phyloP scores from a whole-genome alignment of 257 asterid species.

The Hygrophila difformis region DNA sequence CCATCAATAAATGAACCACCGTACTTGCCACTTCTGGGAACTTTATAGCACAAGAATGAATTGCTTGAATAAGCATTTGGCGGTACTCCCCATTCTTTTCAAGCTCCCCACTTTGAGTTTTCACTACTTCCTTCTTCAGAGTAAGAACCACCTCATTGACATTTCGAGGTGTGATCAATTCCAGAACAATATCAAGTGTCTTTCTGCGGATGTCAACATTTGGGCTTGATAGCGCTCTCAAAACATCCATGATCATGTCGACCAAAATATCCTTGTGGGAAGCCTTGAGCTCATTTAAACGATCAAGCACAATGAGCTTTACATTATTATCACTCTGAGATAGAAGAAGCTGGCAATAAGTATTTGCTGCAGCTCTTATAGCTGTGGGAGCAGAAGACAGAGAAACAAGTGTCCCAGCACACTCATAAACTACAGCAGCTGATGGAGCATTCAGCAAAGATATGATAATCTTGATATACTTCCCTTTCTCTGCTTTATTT shows the following conservation, averaged over 20 bases:
- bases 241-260: conserved; percentile 93
- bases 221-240: conserved; percentile 94
- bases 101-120: conserved; percentile 90
- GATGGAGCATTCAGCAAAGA: conserved; percentile 80
- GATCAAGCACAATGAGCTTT: conserved; percentile 89
- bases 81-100: conserved; percentile 96
- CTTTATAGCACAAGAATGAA: conserved; percentile 93
- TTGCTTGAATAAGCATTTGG: conserved; percentile 98
- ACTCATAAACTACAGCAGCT: conserved; percentile 88
- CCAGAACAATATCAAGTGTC: conserved; percentile 93
- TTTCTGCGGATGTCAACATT: conserved; percentile 87
- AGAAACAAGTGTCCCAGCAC: conserved; percentile 97
- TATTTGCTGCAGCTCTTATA: conserved; percentile 89
- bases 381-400: conserved; percentile 98
- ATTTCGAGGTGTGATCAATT: conserved; percentile 81
- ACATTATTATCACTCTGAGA: conserved; percentile 96
- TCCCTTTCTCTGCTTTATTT: conserved; percentile 90
- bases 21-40: conserved; percentile 99
- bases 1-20: conserved; percentile 96
- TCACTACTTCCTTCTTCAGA: conserved; percentile 90
- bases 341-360: conserved; percentile 89
- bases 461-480: conserved; percentile 75
- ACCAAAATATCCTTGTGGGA: conserved; percentile 83
- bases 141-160: conserved; percentile 90
- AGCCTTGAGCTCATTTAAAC: conserved; percentile 77